Evolutionary conservation across 768 basidiomycete species (phyloP).

Genomic region (Heimioporus sp.): DNA sequence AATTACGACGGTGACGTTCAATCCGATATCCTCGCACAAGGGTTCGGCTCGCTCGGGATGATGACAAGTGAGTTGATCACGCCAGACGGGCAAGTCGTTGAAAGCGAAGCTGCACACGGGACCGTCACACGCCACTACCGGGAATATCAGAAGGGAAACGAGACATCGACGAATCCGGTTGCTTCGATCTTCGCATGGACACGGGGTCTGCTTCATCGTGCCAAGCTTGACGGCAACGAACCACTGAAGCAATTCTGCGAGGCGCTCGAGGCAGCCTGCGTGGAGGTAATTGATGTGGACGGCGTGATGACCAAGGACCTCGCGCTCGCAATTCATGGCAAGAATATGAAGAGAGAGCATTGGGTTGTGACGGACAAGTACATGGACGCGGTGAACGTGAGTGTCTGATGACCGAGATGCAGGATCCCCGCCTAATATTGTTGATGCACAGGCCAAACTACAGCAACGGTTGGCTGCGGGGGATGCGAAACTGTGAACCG

Average conservation of each 20-base stretch:
- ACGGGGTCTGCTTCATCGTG: conserved; percentile 88
- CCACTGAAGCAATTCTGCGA: conserved; percentile 70
- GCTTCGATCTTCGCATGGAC: conserved; percentile 99
- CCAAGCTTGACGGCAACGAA: conserved; percentile 85
- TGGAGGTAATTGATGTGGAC: conserved; percentile 89
- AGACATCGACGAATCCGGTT: conserved; percentile 98
- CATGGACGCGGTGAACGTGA: conserved; percentile 89
- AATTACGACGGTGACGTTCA: conserved; percentile 87
- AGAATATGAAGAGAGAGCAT: conserved; percentile 87
- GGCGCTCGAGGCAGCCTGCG: conserved; percentile 81
- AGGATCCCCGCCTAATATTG: not conserved
- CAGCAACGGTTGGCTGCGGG: conserved; percentile 41
- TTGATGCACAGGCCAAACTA: conserved; percentile 40
- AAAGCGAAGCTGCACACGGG: conserved; percentile 96
- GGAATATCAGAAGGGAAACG: conserved; percentile 94
- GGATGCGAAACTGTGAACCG: conserved; percentile 12
- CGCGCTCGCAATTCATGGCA: conserved; percentile 91
- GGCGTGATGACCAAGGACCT: conserved; percentile 97
- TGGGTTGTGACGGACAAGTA: conserved; percentile 96
- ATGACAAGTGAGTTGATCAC: conserved; percentile 97
- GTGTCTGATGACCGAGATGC: conserved; percentile 22
- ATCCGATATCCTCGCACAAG: conserved; percentile 95
- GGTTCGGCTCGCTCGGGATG: conserved; percentile 95
- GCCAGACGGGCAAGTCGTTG: conserved; percentile 89
- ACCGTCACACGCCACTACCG: conserved; percentile 97